phyloP scores from a whole-genome alignment of 148 eudicot genomes.

The Rhododendron vialii region DNA sequence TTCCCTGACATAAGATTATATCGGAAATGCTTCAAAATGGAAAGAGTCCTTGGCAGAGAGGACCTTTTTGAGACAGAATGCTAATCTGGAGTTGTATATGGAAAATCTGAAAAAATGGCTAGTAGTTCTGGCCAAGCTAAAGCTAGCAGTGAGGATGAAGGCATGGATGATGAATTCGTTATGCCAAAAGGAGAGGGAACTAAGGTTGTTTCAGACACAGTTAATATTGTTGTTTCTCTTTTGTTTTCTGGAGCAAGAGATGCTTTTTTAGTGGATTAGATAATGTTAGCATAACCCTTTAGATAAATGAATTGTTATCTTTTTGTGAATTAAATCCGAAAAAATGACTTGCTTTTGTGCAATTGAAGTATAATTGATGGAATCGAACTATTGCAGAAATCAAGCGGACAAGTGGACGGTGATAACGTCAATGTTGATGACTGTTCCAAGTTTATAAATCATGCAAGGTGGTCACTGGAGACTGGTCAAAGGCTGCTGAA shows the following conservation, averaged over 20 bases:
- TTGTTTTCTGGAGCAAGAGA: constrained; percentile 11
- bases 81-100: constrained; percentile 84
- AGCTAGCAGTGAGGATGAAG: constrained; percentile 50
- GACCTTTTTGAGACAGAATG: constrained; percentile 40
- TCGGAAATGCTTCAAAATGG: constrained; percentile 86
- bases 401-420: constrained; percentile 28
- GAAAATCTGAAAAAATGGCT: constrained; percentile 31
- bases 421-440: constrained; percentile 53
- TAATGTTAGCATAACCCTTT: not conserved
- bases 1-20: constrained; percentile 34
- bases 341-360: not conserved
- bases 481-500: constrained; percentile 75
- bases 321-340: not conserved
- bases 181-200: constrained; percentile 73
- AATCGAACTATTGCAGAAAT: constrained; percentile 26
- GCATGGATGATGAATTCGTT: constrained; percentile 74
- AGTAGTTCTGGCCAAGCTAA: constrained; percentile 19
- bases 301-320: not conserved
- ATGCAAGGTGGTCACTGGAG: constrained; percentile 69
- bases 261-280: not conserved
- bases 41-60: constrained; percentile 68
- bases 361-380: constrained; percentile 4
- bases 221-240: not conserved
- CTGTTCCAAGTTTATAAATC: constrained; percentile 54
- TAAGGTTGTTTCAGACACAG: constrained; percentile 54